These are phyloP conservation scores for Hymenoscyphus repandus DNA, from an alignment of 2,329 filamentous ascomycete species.

Conservation along the genomic window DNA sequence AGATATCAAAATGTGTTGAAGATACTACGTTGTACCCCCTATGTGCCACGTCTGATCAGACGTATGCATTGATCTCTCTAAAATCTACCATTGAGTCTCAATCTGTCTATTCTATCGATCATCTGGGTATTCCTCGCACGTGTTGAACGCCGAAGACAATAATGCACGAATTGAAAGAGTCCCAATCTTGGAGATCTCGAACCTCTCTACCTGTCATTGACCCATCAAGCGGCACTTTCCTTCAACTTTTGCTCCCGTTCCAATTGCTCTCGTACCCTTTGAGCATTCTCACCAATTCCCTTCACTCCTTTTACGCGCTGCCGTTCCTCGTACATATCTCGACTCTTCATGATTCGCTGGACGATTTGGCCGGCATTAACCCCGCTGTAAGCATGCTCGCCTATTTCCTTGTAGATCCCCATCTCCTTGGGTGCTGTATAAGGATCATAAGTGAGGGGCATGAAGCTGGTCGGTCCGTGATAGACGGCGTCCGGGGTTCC, in stretches of 20 bases:
- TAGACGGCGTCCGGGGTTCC: slow-evolving; percentile 77
- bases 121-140: slow-evolving; percentile 13
- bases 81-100: neutral
- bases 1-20: too few species aligned
- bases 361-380: slow-evolving; percentile 95
- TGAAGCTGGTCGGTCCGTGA: slow-evolving; percentile 88
- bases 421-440: slow-evolving; percentile 76
- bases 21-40: too few species aligned
- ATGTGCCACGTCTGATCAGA: too few species aligned
- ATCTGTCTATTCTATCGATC: neutral
- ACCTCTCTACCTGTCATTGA: neutral
- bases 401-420: slow-evolving; percentile 78
- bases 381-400: slow-evolving; percentile 70
- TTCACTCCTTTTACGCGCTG: slow-evolving; percentile 90
- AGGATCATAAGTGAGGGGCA: slow-evolving; percentile 62
- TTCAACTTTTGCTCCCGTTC: slow-evolving; percentile 39
- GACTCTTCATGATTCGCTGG: slow-evolving; percentile 78
- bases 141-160: slow-evolving; percentile 24
- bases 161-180: slow-evolving; percentile 10
- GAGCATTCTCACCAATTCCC: slow-evolving; percentile 65
- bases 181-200: neutral
- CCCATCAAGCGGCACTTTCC: slow-evolving; percentile 14
- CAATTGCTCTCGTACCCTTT: slow-evolving; percentile 55
- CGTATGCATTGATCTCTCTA: neutral
- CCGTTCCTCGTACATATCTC: slow-evolving; percentile 83